Evolutionary conservation across 495 filamentous ascomycete genomes (phyloP), one percentile per base, ranked within the genome.

Genomic region (Neurospora sublineolata): DNA sequence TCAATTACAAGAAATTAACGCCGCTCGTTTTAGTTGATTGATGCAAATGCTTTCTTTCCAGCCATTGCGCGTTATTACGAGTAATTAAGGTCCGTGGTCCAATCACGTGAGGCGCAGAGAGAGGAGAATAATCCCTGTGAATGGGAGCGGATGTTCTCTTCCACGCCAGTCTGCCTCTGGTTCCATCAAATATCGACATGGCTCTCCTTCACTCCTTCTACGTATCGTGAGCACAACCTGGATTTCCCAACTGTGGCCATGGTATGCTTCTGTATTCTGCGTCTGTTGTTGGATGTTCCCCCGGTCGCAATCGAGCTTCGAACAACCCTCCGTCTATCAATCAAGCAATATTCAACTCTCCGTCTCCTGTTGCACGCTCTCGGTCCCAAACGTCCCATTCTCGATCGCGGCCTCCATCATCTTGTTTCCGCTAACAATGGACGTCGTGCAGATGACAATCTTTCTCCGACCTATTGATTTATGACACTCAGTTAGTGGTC

Each of bases 381-480:
- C 83, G 75, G 80, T 85, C 58, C 83, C 88, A 80, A 95, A 93
- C 18, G 83, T 84, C 64, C 82, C 83, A 75, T 87, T 90, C 84
- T 94, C 93, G 73, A 96, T 89, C 71, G 93, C 94, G 38, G 89
- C 89, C 68, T 93, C 92, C 87, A 98, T 94, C 83, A 97, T 93
- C 77, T 87, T 87, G 76, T 93, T 90, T 60, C 95, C 96, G 82
- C 89, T 97, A 72, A 98, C 90, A 42, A 99, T 89, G 58, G 90
- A 90, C 10, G 95, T 99, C 36, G 95, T 94, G 78, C 91, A 93
- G 80, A 99, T 93, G 68, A 99, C 83, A 71, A 99, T 90, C 80
- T 91, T 92, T 80, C 92, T 88, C 72, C 87, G 84, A 37, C 77
- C 88, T 89, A 77, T 2, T 23, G 72, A 18, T 44, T 46, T 14